Conservation (phyloP, 2,329 filamentous ascomycete genomes). For the Clarireedia hainanense region DNA sequence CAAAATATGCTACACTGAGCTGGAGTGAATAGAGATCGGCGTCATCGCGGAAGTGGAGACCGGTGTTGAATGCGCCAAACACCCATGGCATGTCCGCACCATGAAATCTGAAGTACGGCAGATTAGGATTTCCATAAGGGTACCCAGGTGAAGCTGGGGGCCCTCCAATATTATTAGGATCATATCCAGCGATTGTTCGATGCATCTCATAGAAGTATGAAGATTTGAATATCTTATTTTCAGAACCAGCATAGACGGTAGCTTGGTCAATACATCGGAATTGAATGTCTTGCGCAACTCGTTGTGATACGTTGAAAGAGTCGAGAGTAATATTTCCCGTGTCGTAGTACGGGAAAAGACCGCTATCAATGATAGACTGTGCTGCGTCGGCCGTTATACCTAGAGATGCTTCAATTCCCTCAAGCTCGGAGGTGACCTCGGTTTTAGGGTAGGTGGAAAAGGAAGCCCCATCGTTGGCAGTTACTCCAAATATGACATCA, state of each 20-base stretch:
- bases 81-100: conserved; percentile 40
- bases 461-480: conserved; percentile 43
- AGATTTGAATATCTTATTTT: conserved; percentile 35
- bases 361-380: conserved; percentile 35
- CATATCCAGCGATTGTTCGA: conserved; percentile 39
- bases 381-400: conserved; percentile 38
- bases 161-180: conserved; percentile 42
- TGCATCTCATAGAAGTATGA: conserved; percentile 46
- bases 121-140: conserved; percentile 40
- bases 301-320: conserved; percentile 45
- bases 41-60: conserved; percentile 32
- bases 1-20: conserved; percentile 40
- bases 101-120: conserved; percentile 46
- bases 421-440: conserved; percentile 33
- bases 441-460: conserved; percentile 39
- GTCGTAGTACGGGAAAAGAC: conserved; percentile 40
- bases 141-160: conserved; percentile 34
- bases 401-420: conserved; percentile 38
- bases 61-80: conserved; percentile 34
- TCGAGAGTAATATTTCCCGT: conserved; percentile 45
- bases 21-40: conserved; percentile 39
- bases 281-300: conserved; percentile 44
- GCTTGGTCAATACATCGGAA: conserved; percentile 50
- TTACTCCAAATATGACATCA: conserved; percentile 44
- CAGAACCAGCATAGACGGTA: conserved; percentile 39